Evolutionary conservation across 192 early-diverging fungal species (phyloP), one percentile per base, ranked within the genome.

Genomic region (Rhizophagus clarus): DNA sequence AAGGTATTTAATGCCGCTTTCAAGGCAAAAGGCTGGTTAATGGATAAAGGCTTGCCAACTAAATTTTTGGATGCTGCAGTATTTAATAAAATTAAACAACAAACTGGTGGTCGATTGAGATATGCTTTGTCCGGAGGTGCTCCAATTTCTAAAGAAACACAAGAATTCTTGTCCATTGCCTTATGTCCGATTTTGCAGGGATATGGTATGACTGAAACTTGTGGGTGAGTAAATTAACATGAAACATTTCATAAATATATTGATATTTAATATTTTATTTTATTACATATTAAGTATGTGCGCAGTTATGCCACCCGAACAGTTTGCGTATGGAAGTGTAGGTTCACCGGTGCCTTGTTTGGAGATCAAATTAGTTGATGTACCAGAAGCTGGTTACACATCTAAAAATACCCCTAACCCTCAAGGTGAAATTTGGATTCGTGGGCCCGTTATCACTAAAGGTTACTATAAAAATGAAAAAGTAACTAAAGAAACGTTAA

Each of bases 41-140:
- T 93, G 70, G 80, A 89, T n/a, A 82, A 84, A 49, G 89, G 89
- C 40, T 83, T 94, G n/a, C 91, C 96, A 22, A 90, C 93, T 29
- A 85, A 83, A 42, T 81, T 92, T 66, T 84, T 94, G 71, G 96
- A 97, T 87, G 78, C 77, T 26, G 84, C 95, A 17, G 90, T 99
- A 15, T 99, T 97, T 83, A 91, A 90, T 77, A 91, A 91, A 81
- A 92, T 97, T 80, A 89, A 91, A 82, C 90, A 89, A 60, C 91
- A 93, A 81, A 93, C 93, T 49, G 97, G 97, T 80, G 96, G 96
- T 61, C 88, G 93, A 49, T 86, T 99, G 66, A 89, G 92, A 81
- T 89, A 92, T 74, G 94, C 92, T 4, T 82, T 97, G 45, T 92
- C 92, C 8, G 96, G 96, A 83, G 96, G 97, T 77, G 97, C 97